phyloP scores from a whole-genome alignment of 768 basidiomycete genomes.

The Suillus sp. region DNA sequence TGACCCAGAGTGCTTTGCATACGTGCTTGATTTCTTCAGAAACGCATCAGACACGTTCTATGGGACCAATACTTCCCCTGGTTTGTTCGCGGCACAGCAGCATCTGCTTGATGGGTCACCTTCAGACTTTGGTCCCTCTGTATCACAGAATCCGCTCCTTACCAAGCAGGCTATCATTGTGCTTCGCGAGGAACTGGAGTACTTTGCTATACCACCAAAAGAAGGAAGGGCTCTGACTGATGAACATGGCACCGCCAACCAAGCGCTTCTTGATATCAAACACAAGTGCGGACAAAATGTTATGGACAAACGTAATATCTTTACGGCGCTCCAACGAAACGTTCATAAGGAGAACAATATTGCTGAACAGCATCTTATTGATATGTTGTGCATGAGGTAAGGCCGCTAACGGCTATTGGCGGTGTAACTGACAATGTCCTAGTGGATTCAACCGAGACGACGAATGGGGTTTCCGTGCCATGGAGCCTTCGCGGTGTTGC shows the following conservation, averaged over 20 bases:
- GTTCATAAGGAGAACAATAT: slow-evolving; percentile 99
- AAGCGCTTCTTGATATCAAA: slow-evolving; percentile 77
- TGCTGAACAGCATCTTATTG: slow-evolving; percentile 98
- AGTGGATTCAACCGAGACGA: slow-evolving; percentile 97
- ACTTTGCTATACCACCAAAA: slow-evolving; percentile 92
- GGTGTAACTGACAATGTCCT: slow-evolving; percentile 17
- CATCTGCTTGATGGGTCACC: slow-evolving; percentile 68
- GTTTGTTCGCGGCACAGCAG: slow-evolving; percentile 77
- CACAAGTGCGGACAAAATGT: slow-evolving; percentile 84
- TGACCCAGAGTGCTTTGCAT: slow-evolving; percentile 95
- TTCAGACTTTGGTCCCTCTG: slow-evolving; percentile 60
- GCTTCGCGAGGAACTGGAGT: slow-evolving; percentile 96
- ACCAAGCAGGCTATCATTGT: slow-evolving; percentile 98
- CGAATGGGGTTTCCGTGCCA: slow-evolving; percentile 94
- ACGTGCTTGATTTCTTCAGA: slow-evolving; percentile 90
- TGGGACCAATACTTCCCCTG: slow-evolving; percentile 72
- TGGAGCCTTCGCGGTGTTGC: slow-evolving; percentile 95
- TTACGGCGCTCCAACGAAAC: slow-evolving; percentile 96
- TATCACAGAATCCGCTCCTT: slow-evolving; percentile 87
- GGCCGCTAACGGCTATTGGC: slow-evolving; percentile 11
- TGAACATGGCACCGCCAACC: slow-evolving; percentile 79
- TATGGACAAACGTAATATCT: slow-evolving; percentile 89
- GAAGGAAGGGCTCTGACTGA: slow-evolving; percentile 64
- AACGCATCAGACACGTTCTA: slow-evolving; percentile 90
- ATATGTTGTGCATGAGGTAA: slow-evolving; percentile 99